phyloP scores from a whole-genome alignment of 805 yeast species.

The Starmerella apis region DNA sequence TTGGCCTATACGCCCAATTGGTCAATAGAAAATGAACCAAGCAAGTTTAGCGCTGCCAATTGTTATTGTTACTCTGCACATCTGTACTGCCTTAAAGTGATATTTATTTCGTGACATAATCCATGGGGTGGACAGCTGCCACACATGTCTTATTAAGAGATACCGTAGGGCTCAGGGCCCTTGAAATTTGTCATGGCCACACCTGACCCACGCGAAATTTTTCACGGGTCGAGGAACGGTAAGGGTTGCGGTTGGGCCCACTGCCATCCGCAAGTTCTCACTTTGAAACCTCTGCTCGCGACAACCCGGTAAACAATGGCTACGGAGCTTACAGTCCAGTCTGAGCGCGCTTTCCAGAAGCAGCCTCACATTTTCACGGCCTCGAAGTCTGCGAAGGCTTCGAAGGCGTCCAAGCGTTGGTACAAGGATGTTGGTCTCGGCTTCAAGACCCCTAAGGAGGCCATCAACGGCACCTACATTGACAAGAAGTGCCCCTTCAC shows the following conservation, averaged over 20 bases:
- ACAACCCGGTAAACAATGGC: constrained; percentile 49
- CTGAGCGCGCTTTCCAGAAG: constrained; percentile 99
- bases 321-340: constrained; percentile 99
- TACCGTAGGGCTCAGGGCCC: constrained; percentile 24
- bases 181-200: background rate
- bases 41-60: no score
- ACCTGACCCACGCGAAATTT: constrained; percentile 12
- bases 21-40: no score
- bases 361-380: constrained; percentile 99
- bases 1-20: no score
- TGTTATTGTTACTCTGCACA: no score
- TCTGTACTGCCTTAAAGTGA: no score
- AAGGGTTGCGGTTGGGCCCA: constrained; percentile 15
- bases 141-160: no score
- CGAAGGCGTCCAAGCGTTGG: constrained; percentile 99
- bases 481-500: constrained; percentile 99
- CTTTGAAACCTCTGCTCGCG: constrained; percentile 18
- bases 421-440: constrained; percentile 99
- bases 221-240: background rate
- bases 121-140: no score
- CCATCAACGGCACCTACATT: constrained; percentile 96
- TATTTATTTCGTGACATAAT: no score
- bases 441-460: constrained; percentile 99
- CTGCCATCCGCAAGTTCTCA: constrained; percentile 18
- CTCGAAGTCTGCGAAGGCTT: constrained; percentile 96